Base-by-base conservation (phyloP, 2,329 filamentous ascomycete genomes). In the Biscogniauxia sp. region DNA sequence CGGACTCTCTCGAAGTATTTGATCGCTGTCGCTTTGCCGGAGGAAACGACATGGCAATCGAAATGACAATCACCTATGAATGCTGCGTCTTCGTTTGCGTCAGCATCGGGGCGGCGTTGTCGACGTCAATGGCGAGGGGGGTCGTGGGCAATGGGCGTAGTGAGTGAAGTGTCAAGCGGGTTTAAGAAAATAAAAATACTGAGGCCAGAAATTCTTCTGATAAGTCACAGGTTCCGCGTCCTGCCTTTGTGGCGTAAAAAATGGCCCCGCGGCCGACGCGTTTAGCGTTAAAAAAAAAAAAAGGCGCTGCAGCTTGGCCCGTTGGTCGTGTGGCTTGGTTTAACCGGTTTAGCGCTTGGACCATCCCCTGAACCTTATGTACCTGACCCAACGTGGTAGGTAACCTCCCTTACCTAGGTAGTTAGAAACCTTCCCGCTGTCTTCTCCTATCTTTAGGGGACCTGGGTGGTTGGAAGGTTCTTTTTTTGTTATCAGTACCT, bases 1-100 rank as follows among this genome's bases (percentile, higher is more conserved):
- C 66, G 45, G 70, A 69, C 55, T 74, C 72, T 68, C 68, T 67
- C 61, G 71, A 73, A 58, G 71, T 73, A 60, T 72, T 69, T 58
- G 71, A 73, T 70, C 71, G 69, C 66, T 72, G 70, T 69, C 71
- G 69, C 67, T 73, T 73, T 51, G 69, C 61, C 64, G 70, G 68
- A 69, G 67, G 68, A 69, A 70, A 73, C 66, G 69, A 71, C 71
- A 73, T 72, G 67, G 69, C 69, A 70, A 57, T 66, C 59, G 62
- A 58, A 61, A 57, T 62, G 61, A 59, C 57, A 64, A 62, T 59
- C 59, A 65, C 50, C 50, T 51, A 25, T 51, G 50, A 51, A 25
- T 51, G 50, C 20, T 51, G 50, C 50, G 19, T 51, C 19, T 19
- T 20, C 50, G 7, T 20, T 13, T 51, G 20, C 19, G 50, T 51